Evolutionary conservation across 2,329 filamentous ascomycete species (phyloP).

Genomic region (Keithomyces neogunnii): DNA sequence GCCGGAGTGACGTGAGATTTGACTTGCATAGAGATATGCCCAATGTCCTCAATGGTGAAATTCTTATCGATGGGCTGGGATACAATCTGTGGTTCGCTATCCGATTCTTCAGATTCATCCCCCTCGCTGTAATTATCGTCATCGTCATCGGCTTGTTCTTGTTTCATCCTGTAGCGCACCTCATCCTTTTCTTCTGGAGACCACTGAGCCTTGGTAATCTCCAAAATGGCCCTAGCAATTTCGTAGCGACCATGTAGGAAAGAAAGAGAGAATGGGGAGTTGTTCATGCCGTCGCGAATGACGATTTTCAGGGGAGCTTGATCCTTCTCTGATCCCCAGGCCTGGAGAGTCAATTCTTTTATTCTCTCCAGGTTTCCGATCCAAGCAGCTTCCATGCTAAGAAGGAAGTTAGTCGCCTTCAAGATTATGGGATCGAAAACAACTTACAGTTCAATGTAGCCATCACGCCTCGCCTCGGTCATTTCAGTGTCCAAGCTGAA

Average conservation of each 20-base stretch:
- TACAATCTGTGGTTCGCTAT: conserved; percentile 34
- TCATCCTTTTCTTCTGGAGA: conserved; percentile 44
- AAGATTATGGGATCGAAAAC: not conserved
- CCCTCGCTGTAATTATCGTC: conserved; percentile 26
- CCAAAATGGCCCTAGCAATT: conserved; percentile 57
- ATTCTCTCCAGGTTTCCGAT: conserved; percentile 56
- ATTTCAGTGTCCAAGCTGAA: conserved; percentile 47
- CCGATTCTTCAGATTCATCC: conserved; percentile 25
- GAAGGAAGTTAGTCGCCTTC: not conserved
- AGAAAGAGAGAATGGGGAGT: conserved; percentile 60
- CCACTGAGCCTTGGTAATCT: conserved; percentile 64
- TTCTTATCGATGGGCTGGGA: conserved; percentile 52
- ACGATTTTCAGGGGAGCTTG: conserved; percentile 57
- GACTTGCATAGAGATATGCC: conserved; percentile 58
- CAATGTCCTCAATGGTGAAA: conserved; percentile 71
- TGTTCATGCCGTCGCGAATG: conserved; percentile 38
- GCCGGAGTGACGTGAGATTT: conserved; percentile 53
- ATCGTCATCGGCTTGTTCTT: conserved; percentile 28
- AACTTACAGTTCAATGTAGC: conserved; percentile 56
- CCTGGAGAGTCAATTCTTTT: conserved; percentile 52
- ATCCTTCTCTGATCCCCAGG: conserved; percentile 45
- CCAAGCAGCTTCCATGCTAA: conserved; percentile 66
- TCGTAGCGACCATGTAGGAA: conserved; percentile 56
- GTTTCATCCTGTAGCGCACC: conserved; percentile 39
- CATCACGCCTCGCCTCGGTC: conserved; percentile 44